Evolutionary conservation across 805 yeast species (phyloP), one percentile per base, ranked within the genome.

Genomic region (Starmerella gropengiesseri): DNA sequence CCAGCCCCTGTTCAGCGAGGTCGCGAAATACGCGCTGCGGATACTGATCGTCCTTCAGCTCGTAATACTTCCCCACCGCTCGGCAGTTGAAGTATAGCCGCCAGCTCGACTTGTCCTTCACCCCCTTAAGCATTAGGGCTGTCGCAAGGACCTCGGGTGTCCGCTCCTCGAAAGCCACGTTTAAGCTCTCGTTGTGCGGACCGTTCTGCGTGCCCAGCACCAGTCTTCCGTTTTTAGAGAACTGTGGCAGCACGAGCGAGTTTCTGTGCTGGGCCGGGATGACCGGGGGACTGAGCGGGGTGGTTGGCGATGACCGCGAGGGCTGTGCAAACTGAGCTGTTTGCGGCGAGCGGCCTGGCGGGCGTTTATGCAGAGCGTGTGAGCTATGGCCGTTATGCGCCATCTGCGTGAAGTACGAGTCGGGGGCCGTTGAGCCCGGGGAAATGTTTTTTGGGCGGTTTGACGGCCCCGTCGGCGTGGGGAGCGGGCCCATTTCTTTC

Each of bases 401-500:
- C 16, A 32, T 21, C 6, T 32, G 36, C 14, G 37, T 31, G 37
- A 19, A 23, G 20, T 22, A 18, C 18, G 42, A 17, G 31, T 35
- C 40, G 26, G 19, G 40, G 19, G 20, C 19, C 2, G 18, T 19
- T 25, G 19, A 19, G 18, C 12, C 20, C 13, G 26, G 31, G 23
- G 28, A 27, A 7, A 27, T 13, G 22, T 11, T 18, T 5, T 22
- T 22, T 5, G 9, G n/a, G 21, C 39, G 38, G 11, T 13, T 21
- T 12, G 16, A 11, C 7, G 36, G 4, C 16, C 31, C 25, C 14
- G 31, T 26, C 6, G 81, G 85, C 0, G 80, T 74, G 0, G 85
- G 85, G 40, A 79, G 64, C 4, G 84, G 85, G 71, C 49, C 73
- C 61, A 58, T 49, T 36, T 80, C 86, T 53, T 80, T 80, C 35